Evolutionary conservation across 148 eudicot genomes (phyloP).

Genomic region (Diospyros lotus): DNA sequence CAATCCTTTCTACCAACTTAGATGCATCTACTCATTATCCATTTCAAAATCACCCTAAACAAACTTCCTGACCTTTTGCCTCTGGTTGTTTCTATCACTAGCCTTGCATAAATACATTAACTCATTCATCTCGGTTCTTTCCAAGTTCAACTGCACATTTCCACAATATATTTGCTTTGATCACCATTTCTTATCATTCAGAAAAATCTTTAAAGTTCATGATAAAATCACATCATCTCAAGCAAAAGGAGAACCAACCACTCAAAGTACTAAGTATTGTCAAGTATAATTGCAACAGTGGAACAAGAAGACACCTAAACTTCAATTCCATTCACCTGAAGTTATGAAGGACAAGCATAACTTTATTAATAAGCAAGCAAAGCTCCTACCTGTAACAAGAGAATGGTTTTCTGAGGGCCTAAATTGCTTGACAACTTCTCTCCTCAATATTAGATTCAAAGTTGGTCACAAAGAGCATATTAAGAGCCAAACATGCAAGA

Average conservation of each 20-base stretch:
- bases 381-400: background rate
- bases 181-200: background rate
- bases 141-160: background rate
- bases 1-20: background rate
- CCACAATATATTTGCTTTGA: background rate
- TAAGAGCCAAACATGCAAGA: background rate
- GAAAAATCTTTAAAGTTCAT: background rate
- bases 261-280: background rate
- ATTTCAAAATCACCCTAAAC: background rate
- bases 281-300: background rate
- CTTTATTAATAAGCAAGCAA: too few species aligned
- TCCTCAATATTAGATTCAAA: background rate
- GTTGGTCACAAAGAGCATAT: background rate
- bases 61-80: too few species aligned
- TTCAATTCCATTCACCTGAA: background rate
- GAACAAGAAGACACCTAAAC: background rate
- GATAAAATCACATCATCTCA: background rate
- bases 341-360: too few species aligned
- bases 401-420: constrained; percentile 1
- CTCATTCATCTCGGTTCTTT: background rate
- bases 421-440: background rate
- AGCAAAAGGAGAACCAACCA: background rate
- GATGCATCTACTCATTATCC: background rate
- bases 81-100: background rate
- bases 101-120: background rate